These are phyloP conservation scores for Colletotrichum sp. DNA, from an alignment of 2,329 filamentous ascomycete genomes.

Conservation along the genomic window DNA sequence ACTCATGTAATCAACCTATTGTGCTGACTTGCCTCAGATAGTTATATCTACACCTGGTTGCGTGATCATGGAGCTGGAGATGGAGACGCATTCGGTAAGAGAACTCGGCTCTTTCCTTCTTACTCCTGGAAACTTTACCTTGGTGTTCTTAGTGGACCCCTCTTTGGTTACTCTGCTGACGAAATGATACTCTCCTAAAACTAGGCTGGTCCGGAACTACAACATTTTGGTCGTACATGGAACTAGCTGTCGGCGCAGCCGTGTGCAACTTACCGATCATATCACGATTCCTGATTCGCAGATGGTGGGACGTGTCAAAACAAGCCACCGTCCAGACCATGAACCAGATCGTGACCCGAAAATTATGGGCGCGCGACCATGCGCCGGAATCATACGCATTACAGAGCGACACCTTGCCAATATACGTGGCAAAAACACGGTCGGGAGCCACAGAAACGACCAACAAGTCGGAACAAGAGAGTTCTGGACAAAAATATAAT, in stretches of 20 bases:
- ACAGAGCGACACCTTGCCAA: neutral
- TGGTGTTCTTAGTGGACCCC: fast-evolving
- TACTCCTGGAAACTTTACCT: neutral
- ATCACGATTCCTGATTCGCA: neutral
- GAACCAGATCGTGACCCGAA: neutral
- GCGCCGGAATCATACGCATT: neutral
- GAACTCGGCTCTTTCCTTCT: neutral
- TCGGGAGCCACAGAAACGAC: neutral
- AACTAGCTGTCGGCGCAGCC: neutral
- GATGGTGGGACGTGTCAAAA: neutral
- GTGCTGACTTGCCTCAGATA: neutral
- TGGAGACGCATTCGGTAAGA: neutral
- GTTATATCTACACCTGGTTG: neutral
- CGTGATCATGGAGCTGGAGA: neutral
- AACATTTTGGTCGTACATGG: neutral
- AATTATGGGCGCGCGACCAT: neutral
- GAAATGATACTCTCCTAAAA: neutral
- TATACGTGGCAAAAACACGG: neutral
- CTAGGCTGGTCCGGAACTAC: conserved; percentile 4
- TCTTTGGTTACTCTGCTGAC: neutral
- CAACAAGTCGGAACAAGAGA: neutral
- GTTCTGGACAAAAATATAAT: neutral
- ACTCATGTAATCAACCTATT: fast-evolving
- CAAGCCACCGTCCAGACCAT: neutral
- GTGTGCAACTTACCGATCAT: conserved; percentile 2